Percentiles rank a stretch among this genome's conserved stretches.
phyloP scores from a whole-genome alignment of 768 basidiomycete species.

The Pleurotus ostreatus region DNA sequence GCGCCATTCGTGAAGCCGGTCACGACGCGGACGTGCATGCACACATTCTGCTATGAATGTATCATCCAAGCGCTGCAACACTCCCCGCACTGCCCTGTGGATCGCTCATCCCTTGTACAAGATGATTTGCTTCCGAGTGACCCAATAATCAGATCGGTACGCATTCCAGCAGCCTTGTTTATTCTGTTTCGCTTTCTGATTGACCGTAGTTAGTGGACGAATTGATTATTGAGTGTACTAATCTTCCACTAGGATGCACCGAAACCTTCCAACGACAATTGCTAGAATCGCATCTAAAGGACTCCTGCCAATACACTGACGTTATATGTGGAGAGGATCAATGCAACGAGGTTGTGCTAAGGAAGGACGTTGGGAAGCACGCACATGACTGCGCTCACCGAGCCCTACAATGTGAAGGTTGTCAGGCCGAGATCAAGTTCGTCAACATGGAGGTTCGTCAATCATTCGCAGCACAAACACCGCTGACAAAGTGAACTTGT shows the following conservation, averaged over 20 bases:
- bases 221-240: slow-evolving; percentile 67
- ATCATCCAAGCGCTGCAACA: slow-evolving; percentile 66
- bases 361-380: slow-evolving; percentile 38
- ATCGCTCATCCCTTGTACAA: slow-evolving; percentile 62
- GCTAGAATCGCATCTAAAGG: slow-evolving; percentile 57
- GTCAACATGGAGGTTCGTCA: slow-evolving; percentile 33
- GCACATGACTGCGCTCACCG: slow-evolving; percentile 32
- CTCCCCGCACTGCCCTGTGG: slow-evolving; percentile 77
- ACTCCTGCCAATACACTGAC: slow-evolving; percentile 54
- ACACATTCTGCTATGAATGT: slow-evolving; percentile 86
- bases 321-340: slow-evolving; percentile 44
- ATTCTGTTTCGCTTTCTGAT: not conserved
- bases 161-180: slow-evolving; percentile 19
- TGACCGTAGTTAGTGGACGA: slow-evolving; percentile 73
- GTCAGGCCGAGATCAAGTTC: slow-evolving; percentile 27
- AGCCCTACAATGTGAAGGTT: slow-evolving; percentile 34
- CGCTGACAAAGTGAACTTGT: slow-evolving; percentile 1
- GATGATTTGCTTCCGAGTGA: slow-evolving; percentile 64
- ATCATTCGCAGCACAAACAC: not conserved
- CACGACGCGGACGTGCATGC: slow-evolving; percentile 70
- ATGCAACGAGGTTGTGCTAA: slow-evolving; percentile 40
- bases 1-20: slow-evolving; percentile 74
- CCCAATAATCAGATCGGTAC: slow-evolving; percentile 71
- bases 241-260: slow-evolving; percentile 54
- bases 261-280: slow-evolving; percentile 66